Conservation (phyloP, 495 filamentous ascomycete genomes). For the Lentithecium fluviatile region DNA sequence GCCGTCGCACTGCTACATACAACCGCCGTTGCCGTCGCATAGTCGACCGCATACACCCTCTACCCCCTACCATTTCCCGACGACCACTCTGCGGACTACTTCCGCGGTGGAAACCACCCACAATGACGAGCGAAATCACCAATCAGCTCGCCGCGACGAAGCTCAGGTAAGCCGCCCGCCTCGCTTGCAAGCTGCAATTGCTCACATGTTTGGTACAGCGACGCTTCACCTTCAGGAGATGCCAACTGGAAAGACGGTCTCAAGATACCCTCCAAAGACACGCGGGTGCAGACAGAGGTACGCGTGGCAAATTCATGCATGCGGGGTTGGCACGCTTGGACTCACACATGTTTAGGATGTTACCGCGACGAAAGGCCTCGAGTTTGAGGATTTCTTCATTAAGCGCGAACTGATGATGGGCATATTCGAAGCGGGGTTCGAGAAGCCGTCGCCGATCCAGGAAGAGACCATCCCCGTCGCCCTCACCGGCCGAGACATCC, state of each 20-base stretch:
- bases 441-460: slow-evolving; percentile 98
- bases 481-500: slow-evolving; percentile 88
- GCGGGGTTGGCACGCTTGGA: not conserved
- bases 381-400: slow-evolving; percentile 95
- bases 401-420: slow-evolving; percentile 96
- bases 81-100: not conserved
- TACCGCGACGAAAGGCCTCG: slow-evolving; percentile 91
- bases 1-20: slow-evolving; percentile 6
- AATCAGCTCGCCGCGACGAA: slow-evolving; percentile 56
- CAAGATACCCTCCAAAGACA: slow-evolving; percentile 77
- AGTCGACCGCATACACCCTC: slow-evolving; percentile 4
- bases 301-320: slow-evolving; percentile 25
- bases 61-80: not conserved
- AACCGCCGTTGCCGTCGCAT: slow-evolving; percentile 16
- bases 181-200: not conserved
- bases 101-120: slow-evolving; percentile 18
- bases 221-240: slow-evolving; percentile 54
- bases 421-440: slow-evolving; percentile 97
- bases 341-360: slow-evolving; percentile 67
- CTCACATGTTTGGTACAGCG: slow-evolving; percentile 19
- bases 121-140: slow-evolving; percentile 44
- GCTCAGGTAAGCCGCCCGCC: slow-evolving; percentile 57
- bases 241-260: slow-evolving; percentile 77
- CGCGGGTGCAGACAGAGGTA: slow-evolving; percentile 91
- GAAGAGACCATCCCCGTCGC: slow-evolving; percentile 98